phyloP scores from a whole-genome alignment of 176 grass and related monocot species.

The Themeda triandra region DNA sequence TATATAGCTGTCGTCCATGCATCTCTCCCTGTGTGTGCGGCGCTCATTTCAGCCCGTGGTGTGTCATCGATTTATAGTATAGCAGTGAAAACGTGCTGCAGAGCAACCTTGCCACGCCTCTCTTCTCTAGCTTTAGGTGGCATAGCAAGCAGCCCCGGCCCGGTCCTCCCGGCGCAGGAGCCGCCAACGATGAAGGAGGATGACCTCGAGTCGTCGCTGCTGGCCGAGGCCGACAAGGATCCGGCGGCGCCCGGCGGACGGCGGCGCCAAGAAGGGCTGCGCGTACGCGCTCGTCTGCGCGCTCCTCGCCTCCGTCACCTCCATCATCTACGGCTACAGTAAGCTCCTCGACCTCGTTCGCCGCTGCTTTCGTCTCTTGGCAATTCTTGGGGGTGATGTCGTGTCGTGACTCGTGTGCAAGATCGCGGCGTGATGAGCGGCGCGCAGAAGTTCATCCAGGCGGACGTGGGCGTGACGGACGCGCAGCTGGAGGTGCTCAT shows the following conservation, averaged over 20 bases:
- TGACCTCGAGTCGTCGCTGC: constrained; percentile 28
- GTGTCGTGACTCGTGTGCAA: too few species aligned
- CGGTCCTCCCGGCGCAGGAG: too few species aligned
- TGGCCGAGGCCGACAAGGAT: not conserved
- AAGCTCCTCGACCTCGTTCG: not conserved
- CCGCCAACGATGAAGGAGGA: not conserved
- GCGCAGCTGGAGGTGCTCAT: constrained; percentile 58
- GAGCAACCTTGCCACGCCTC: not conserved
- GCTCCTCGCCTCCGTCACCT: constrained; percentile 38
- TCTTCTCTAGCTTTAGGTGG: not conserved
- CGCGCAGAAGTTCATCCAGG: constrained; percentile 45
- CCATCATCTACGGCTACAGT: constrained; percentile 55
- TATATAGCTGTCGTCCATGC: not conserved
- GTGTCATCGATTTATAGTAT: too few species aligned
- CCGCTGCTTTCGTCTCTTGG: too few species aligned
- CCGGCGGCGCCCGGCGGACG: not conserved
- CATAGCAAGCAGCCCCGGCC: too few species aligned
- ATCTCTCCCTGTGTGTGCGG: too few species aligned
- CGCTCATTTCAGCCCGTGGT: not conserved
- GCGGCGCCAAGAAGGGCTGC: not conserved
- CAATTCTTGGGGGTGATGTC: too few species aligned
- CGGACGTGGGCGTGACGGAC: constrained; percentile 45
- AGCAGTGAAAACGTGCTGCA: not conserved
- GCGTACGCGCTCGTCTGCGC: constrained; percentile 28
- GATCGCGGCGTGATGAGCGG: constrained; percentile 75